phyloP scores from a whole-genome alignment of 371 early-diverging fungal species.

The Saksenaea vasiformis region DNA sequence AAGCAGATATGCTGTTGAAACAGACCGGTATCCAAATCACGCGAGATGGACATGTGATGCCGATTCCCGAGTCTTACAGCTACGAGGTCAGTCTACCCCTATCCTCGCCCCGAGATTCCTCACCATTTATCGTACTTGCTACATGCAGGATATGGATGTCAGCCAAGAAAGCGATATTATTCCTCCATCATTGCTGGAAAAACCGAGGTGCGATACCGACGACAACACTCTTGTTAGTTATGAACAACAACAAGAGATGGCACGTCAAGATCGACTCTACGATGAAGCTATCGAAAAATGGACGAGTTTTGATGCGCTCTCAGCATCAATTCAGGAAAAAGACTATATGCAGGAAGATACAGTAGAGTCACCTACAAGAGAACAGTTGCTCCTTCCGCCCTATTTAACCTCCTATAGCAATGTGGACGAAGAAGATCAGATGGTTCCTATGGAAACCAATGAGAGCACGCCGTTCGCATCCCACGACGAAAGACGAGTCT shows the following conservation, averaged over 20 bases:
- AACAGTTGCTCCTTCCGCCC: conserved; percentile 22
- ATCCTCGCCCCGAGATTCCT: not conserved
- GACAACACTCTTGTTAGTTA: conserved; percentile 16
- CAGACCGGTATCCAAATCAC: conserved; percentile 20
- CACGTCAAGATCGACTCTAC: conserved; percentile 20
- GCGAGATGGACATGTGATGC: conserved; percentile 18
- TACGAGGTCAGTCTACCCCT: not conserved
- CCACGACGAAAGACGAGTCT: conserved; percentile 11
- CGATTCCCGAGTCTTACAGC: conserved; percentile 5
- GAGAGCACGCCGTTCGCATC: conserved; percentile 3
- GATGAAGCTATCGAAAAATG: conserved; percentile 29
- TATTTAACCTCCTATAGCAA: conserved; percentile 23
- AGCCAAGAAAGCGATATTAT: not conserved
- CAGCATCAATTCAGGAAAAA: conserved; percentile 5
- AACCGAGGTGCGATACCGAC: conserved; percentile 9
- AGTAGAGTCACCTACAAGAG: not conserved
- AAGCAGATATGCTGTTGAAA: conserved; percentile 18
- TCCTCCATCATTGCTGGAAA: not conserved
- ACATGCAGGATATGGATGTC: conserved; percentile 5
- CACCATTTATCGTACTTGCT: not conserved
- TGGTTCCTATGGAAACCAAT: not conserved
- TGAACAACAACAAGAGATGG: conserved; percentile 8
- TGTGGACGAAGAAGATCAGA: not conserved
- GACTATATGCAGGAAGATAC: conserved; percentile 4
- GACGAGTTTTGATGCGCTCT: conserved; percentile 21